phyloP scores from a whole-genome alignment of 1,284 basidiomycete genomes.

The Macrocystidia cucumis region DNA sequence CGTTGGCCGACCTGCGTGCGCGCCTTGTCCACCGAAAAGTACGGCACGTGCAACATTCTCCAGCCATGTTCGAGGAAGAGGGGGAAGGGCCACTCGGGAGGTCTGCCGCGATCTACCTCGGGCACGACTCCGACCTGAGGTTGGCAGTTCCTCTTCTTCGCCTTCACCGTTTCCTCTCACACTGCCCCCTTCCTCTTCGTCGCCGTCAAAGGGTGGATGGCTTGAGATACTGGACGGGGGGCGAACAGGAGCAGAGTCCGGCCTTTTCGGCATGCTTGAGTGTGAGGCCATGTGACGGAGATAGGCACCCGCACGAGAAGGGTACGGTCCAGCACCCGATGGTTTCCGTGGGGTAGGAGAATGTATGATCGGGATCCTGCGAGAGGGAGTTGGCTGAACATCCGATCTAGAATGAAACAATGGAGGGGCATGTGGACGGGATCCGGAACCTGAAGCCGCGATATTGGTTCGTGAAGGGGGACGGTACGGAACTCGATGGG shows the following conservation, averaged over 20 bases:
- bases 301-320: conserved; percentile 53
- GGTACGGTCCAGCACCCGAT: conserved; percentile 22
- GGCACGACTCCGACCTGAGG: not conserved
- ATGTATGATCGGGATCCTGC: not conserved
- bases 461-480: not conserved
- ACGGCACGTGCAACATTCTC: conserved; percentile 55
- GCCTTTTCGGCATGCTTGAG: conserved; percentile 50
- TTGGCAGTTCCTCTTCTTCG: not conserved
- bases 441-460: not conserved
- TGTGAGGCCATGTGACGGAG: conserved; percentile 64
- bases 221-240: not conserved
- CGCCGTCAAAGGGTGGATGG: not conserved
- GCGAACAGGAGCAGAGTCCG: not conserved
- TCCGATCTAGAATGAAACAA: not conserved
- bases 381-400: not conserved
- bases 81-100: conserved; percentile 18
- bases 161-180: not conserved
- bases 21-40: conserved; percentile 35
- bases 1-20: conserved; percentile 35
- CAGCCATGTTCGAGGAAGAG: conserved; percentile 56
- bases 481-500: not conserved
- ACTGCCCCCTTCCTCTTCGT: not conserved
- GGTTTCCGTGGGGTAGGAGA: conserved; percentile 8
- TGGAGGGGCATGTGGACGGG: not conserved
- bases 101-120: not conserved